phyloP scores from a whole-genome alignment of 495 filamentous ascomycete species.

The Aspergillus leporis region DNA sequence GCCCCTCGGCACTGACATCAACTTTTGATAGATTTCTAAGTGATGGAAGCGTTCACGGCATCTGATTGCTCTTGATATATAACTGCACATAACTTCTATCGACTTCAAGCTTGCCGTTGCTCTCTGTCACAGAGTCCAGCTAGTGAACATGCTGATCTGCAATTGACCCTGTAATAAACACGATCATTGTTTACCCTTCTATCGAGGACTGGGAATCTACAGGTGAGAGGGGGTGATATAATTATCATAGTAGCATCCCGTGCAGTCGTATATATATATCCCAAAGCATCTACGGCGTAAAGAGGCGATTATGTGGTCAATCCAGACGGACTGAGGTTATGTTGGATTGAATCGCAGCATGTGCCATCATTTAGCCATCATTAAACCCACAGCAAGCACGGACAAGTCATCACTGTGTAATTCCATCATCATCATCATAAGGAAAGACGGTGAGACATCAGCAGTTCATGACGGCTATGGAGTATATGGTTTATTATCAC shows the following conservation, averaged over 20 bases:
- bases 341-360: not conserved
- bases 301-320: not conserved
- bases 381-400: not conserved
- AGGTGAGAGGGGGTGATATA: not conserved
- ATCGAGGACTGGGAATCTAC: not conserved
- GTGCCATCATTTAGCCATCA: not conserved
- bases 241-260: not conserved
- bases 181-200: not conserved
- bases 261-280: not conserved
- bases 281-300: not conserved
- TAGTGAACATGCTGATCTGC: no score
- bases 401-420: not conserved
- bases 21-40: not conserved
- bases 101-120: no score
- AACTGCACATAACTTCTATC: no score
- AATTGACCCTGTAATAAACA: no score
- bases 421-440: not conserved
- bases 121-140: no score
- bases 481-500: not conserved
- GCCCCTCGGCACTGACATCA: not conserved
- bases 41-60: no score
- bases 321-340: not conserved
- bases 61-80: no score
- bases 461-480: not conserved
- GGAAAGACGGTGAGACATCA: not conserved